These are phyloP conservation scores for Talaromyces stipitatus DNA, from an alignment of 495 filamentous ascomycete genomes.

Conservation along the genomic window DNA sequence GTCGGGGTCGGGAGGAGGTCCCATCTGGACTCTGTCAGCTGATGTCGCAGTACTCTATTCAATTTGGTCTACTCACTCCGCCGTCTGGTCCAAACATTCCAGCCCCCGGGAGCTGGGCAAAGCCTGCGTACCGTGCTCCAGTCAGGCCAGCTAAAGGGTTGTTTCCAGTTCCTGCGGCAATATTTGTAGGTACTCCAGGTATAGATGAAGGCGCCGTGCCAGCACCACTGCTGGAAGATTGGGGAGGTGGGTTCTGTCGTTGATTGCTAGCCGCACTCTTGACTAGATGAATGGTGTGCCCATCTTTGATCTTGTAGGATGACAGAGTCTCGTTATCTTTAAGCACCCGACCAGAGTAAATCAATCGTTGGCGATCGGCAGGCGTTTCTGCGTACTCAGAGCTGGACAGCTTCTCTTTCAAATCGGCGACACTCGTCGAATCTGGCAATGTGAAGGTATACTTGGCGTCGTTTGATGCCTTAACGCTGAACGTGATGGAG, in stretches of 20 bases:
- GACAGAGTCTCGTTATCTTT: slow-evolving; percentile 83
- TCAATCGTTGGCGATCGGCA: slow-evolving; percentile 81
- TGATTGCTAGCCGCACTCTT: slow-evolving; percentile 91
- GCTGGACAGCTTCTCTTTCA: slow-evolving; percentile 80
- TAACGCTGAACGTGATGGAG: slow-evolving; percentile 88
- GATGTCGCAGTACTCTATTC: not conserved
- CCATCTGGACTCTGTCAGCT: slow-evolving; percentile 59
- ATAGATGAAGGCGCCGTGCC: slow-evolving; percentile 46
- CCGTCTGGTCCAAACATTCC: slow-evolving; percentile 95
- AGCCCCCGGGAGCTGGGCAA: slow-evolving; percentile 77
- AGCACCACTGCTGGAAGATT: slow-evolving; percentile 40
- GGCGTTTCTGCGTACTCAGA: slow-evolving; percentile 77
- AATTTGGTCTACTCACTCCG: slow-evolving; percentile 59
- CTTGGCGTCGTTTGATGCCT: slow-evolving; percentile 78
- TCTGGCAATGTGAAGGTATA: slow-evolving; percentile 72
- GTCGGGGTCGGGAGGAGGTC: slow-evolving; percentile 73
- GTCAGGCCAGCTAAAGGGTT: slow-evolving; percentile 88
- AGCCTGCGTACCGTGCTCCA: slow-evolving; percentile 88
- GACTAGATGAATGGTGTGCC: slow-evolving; percentile 94
- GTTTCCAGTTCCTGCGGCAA: slow-evolving; percentile 85
- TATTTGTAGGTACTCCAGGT: slow-evolving; percentile 70
- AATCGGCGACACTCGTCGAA: slow-evolving; percentile 69
- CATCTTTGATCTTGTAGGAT: slow-evolving; percentile 88
- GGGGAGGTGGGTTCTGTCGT: slow-evolving; percentile 51
- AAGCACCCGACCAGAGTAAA: slow-evolving; percentile 94